These are phyloP conservation scores for Trametes pubescens DNA, from an alignment of 1,284 basidiomycete species.

Conservation along the genomic window DNA sequence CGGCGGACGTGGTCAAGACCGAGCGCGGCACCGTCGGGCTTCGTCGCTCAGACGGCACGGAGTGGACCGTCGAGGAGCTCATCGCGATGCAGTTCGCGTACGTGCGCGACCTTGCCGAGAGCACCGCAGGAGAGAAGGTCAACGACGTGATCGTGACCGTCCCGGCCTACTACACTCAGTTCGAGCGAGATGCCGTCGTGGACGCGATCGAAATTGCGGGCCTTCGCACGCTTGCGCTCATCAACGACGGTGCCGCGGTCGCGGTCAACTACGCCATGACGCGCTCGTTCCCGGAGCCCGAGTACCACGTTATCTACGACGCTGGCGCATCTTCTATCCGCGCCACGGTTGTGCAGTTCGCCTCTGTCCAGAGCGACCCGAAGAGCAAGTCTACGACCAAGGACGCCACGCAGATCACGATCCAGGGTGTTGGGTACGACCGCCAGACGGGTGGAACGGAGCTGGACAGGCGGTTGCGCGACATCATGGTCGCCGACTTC, in stretches of 20 bases:
- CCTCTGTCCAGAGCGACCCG: constrained; percentile 54
- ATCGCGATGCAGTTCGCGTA: constrained; percentile 95
- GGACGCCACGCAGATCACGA: constrained; percentile 78
- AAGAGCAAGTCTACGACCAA: constrained; percentile 58
- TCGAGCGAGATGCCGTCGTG: constrained; percentile 87
- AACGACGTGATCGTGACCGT: constrained; percentile 87
- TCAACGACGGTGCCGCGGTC: constrained; percentile 94
- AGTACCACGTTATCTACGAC: constrained; percentile 94
- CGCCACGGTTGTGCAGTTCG: constrained; percentile 88
- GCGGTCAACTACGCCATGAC: constrained; percentile 98
- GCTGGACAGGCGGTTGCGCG: constrained; percentile 85
- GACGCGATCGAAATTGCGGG: constrained; percentile 95
- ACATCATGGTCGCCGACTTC: constrained; percentile 84
- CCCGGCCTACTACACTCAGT: constrained; percentile 87
- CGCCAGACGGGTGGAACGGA: constrained; percentile 81
- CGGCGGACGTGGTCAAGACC: constrained; percentile 65
- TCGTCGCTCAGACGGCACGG: constrained; percentile 64
- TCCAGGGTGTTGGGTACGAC: constrained; percentile 85
- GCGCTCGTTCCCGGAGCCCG: constrained; percentile 81
- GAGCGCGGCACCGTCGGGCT: constrained; percentile 67
- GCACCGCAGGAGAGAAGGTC: constrained; percentile 78
- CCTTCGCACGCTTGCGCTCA: constrained; percentile 81
- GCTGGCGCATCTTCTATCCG: constrained; percentile 89
- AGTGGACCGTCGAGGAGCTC: constrained; percentile 90
- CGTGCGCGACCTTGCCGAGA: constrained; percentile 88